Evolutionary conservation across 495 filamentous ascomycete genomes (phyloP).

Genomic region (Neurospora sp.): DNA sequence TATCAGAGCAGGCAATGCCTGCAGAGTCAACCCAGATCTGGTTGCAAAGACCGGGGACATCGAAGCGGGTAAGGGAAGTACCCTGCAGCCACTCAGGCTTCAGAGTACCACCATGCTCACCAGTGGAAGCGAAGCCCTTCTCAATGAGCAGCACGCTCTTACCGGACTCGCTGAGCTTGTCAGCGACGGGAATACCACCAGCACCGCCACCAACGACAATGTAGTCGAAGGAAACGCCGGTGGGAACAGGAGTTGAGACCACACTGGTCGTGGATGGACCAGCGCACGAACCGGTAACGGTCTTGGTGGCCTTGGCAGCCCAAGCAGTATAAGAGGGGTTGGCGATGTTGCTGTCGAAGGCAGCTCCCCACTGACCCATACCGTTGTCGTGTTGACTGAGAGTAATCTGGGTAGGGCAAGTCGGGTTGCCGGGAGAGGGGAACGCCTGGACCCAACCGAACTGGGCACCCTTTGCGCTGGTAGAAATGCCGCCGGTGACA

Average conservation of each 20-base stretch:
- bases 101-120: constrained; percentile 45
- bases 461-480: constrained; percentile 13
- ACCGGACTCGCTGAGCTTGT: constrained; percentile 52
- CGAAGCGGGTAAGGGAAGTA: constrained; percentile 61
- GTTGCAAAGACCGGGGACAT: constrained; percentile 71
- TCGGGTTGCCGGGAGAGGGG: constrained; percentile 21
- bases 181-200: constrained; percentile 55
- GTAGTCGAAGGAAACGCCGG: constrained; percentile 50
- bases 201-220: constrained; percentile 57
- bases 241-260: constrained; percentile 33
- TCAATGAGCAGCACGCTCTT: constrained; percentile 58
- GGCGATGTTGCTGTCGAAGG: constrained; percentile 29
- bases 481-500: constrained; percentile 12
- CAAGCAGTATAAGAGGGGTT: constrained; percentile 43
- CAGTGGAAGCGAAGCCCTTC: constrained; percentile 51
- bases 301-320: constrained; percentile 36
- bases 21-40: constrained; percentile 54
- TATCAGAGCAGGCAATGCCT: constrained; percentile 58
- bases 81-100: constrained; percentile 55
- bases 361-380: constrained; percentile 34
- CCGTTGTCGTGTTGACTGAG: constrained; percentile 27
- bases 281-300: constrained; percentile 26
- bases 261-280: constrained; percentile 12
- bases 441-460: constrained; percentile 28
- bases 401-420: constrained; percentile 23